A percentile compares a stretch with the other conserved stretches of the same genome.
phyloP scores from a whole-genome alignment of 768 basidiomycete species.

The Psilocybe cyanescens region DNA sequence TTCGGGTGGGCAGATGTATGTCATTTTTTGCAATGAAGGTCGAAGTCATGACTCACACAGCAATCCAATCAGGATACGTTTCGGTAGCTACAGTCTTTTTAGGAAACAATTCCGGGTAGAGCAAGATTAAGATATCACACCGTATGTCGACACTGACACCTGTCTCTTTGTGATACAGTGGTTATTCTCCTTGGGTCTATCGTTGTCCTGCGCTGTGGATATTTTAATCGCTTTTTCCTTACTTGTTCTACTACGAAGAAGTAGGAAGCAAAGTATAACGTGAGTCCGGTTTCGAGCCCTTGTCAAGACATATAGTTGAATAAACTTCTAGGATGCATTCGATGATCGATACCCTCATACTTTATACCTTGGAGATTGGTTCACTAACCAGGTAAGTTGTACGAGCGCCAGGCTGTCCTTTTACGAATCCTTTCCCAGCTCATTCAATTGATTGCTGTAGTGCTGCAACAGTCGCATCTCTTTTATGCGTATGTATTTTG shows the following conservation, averaged over 20 bases:
- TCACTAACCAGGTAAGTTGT: slow-evolving; percentile 43
- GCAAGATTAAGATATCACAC: not conserved
- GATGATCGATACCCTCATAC: slow-evolving; percentile 45
- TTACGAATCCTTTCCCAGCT: not conserved
- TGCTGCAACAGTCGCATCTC: slow-evolving; percentile 45
- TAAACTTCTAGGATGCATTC: slow-evolving; percentile 39
- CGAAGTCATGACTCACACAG: not conserved
- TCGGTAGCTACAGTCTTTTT: slow-evolving; percentile 7
- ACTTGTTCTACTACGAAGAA: slow-evolving; percentile 42
- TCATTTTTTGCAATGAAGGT: not conserved
- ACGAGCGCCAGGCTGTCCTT: not conserved
- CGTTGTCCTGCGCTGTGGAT: slow-evolving; percentile 50
- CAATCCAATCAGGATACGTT: not conserved
- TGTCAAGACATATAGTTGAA: not conserved
- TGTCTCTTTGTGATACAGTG: slow-evolving; percentile 34
- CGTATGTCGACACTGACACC: not conserved
- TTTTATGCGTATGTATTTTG: slow-evolving; percentile 43
- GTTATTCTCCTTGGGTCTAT: slow-evolving; percentile 54
- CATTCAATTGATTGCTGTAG: slow-evolving; percentile 17
- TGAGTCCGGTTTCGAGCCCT: slow-evolving; percentile 17
- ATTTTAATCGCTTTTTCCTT: slow-evolving; percentile 48
- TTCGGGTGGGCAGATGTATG: not conserved
- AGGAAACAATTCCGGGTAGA: slow-evolving; percentile 18
- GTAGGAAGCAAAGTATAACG: slow-evolving; percentile 40
- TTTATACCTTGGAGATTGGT: slow-evolving; percentile 56